phyloP scores from a whole-genome alignment of 768 basidiomycete species.

The Lactifluus hygrophoroides region DNA sequence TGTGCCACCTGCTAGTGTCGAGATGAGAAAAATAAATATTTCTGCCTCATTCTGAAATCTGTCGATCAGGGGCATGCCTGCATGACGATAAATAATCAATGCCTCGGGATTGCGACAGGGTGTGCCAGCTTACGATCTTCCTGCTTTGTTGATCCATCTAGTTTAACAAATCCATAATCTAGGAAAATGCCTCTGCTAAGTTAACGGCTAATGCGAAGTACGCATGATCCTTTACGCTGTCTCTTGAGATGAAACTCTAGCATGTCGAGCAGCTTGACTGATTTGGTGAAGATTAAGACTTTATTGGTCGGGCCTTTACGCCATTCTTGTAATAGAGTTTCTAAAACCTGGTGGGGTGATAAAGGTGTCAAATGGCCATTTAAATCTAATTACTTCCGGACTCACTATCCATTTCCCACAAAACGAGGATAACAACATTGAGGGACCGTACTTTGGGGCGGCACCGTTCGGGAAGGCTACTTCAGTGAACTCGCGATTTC shows the following conservation, averaged over 20 bases:
- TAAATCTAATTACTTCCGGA: constrained; percentile 4
- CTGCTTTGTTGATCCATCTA: constrained; percentile 73
- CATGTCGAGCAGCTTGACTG: constrained; percentile 84
- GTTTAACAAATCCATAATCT: constrained; percentile 54
- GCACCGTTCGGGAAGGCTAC: constrained; percentile 52
- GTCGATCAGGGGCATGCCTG: constrained; percentile 85
- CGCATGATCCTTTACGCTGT: constrained; percentile 33
- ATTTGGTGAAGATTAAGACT: constrained; percentile 90
- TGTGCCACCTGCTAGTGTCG: constrained; percentile 85
- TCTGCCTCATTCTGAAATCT: constrained; percentile 66
- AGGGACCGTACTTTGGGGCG: constrained; percentile 51
- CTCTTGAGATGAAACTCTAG: constrained; percentile 64
- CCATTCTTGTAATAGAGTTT: constrained; percentile 57
- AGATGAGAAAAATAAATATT: constrained; percentile 78
- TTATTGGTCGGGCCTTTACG: constrained; percentile 64
- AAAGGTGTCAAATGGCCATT: background rate
- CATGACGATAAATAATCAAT: background rate
- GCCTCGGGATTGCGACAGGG: background rate
- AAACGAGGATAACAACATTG: constrained; percentile 52
- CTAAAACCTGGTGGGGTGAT: constrained; percentile 49
- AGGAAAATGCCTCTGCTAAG: background rate
- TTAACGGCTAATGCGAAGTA: constrained; percentile 16
- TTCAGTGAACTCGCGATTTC: constrained; percentile 56
- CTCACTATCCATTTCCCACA: constrained; percentile 84
- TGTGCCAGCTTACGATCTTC: constrained; percentile 45